Evolutionary conservation across 1,139 yeast species (phyloP).

Genomic region (Hanseniaspora sp.): DNA sequence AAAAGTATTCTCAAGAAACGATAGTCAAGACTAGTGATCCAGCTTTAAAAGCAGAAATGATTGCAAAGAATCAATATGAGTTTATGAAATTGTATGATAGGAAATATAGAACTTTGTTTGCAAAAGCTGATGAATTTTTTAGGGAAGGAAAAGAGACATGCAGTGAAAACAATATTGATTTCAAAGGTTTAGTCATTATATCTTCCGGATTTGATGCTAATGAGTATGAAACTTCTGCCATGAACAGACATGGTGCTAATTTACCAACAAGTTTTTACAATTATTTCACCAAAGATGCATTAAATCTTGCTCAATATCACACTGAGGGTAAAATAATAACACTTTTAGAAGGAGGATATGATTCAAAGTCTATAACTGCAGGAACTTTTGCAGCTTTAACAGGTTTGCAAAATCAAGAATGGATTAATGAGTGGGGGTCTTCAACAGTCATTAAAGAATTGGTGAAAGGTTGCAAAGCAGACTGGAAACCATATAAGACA

Average conservation of each 20-base stretch:
- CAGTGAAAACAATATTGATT: conserved; percentile 37
- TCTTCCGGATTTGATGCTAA: conserved; percentile 89
- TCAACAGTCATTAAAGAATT: conserved; percentile 55
- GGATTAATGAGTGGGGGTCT: conserved; percentile 58
- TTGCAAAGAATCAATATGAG: conserved; percentile 36
- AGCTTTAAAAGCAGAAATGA: background rate
- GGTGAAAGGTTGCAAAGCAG: conserved; percentile 56
- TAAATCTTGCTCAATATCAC: conserved; percentile 50
- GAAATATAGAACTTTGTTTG: conserved; percentile 51
- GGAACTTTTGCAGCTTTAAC: conserved; percentile 72
- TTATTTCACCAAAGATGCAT: conserved; percentile 61
- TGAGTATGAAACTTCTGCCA: conserved; percentile 66
- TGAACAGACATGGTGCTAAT: conserved; percentile 78
- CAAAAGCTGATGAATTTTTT: conserved; percentile 60
- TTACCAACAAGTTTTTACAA: conserved; percentile 77
- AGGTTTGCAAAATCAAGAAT: conserved; percentile 47
- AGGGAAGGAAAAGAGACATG: conserved; percentile 39
- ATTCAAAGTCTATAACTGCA: conserved; percentile 71
- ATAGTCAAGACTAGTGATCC: conserved; percentile 5
- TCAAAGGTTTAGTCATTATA: conserved; percentile 58
- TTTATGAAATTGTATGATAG: conserved; percentile 54
- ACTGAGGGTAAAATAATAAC: conserved; percentile 57
- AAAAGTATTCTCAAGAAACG: conserved; percentile 24
- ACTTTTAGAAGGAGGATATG: conserved; percentile 75
- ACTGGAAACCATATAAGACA: conserved; percentile 48